These are phyloP conservation scores for Cryphonectria radicalis DNA, from an alignment of 2,329 filamentous ascomycete species.

Conservation along the genomic window DNA sequence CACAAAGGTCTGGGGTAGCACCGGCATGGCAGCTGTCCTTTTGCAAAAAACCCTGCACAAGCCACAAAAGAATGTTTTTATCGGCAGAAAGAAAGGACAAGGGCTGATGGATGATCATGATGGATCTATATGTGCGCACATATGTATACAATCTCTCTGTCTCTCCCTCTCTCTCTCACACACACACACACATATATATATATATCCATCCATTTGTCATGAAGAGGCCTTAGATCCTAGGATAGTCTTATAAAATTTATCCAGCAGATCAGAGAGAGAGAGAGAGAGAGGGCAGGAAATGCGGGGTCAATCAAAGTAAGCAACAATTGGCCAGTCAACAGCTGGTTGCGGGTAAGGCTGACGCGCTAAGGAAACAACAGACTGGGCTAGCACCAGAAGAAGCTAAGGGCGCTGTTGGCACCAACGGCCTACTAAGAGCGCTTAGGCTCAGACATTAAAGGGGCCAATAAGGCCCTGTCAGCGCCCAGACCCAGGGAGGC, in stretches of 20 bases:
- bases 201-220: neutral
- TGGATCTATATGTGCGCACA: neutral
- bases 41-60: neutral
- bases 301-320: neutral
- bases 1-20: neutral
- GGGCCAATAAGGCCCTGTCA: neutral
- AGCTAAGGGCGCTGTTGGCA: neutral
- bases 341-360: conserved; percentile 1
- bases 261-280: neutral
- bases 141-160: neutral
- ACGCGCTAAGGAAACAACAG: neutral
- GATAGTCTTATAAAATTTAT: neutral
- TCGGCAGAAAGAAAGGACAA: neutral
- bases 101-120: neutral
- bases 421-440: too few species aligned
- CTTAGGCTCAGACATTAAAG: neutral
- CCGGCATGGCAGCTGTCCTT: neutral
- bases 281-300: neutral
- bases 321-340: neutral
- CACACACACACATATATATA: too few species aligned
- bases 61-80: neutral
- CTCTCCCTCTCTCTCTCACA: too few species aligned
- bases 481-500: neutral
- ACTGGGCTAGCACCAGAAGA: neutral
- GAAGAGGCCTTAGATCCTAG: neutral